These are phyloP conservation scores for Fusarium acutatum DNA, from an alignment of 2,329 filamentous ascomycete genomes.

Conservation along the genomic window DNA sequence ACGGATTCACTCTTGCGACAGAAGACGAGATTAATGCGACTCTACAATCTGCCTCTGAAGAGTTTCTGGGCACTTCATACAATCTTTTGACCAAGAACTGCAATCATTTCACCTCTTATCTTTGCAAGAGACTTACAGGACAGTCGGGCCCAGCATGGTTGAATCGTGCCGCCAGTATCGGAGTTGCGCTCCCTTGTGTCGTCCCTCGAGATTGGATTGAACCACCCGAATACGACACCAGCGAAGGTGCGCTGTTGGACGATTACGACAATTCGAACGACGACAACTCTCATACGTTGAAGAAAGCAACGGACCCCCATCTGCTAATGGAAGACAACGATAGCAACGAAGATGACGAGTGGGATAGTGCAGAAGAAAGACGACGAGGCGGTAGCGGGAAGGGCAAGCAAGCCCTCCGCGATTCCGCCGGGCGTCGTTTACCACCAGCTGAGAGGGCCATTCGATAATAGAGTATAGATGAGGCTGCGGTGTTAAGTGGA, in stretches of 20 bases:
- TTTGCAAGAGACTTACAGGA: conserved; percentile 78
- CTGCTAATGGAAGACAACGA: conserved; percentile 42
- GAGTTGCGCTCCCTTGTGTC: conserved; percentile 81
- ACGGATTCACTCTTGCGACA: conserved; percentile 78
- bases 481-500: conserved; percentile 16
- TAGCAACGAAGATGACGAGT: conserved; percentile 46
- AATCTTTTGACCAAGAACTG: conserved; percentile 86
- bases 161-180: conserved; percentile 85
- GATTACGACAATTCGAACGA: conserved; percentile 62
- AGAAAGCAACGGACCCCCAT: conserved; percentile 49
- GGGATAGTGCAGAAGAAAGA: conserved; percentile 58
- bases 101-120: conserved; percentile 85
- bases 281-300: conserved; percentile 69
- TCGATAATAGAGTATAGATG: conserved; percentile 25
- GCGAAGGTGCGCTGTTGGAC: conserved; percentile 74
- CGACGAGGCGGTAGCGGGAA: conserved; percentile 52
- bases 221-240: conserved; percentile 78
- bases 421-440: conserved; percentile 60
- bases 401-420: conserved; percentile 56
- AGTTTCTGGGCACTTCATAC: conserved; percentile 79
- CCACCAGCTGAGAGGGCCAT: conserved; percentile 64
- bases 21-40: conserved; percentile 75
- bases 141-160: conserved; percentile 77
- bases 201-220: conserved; percentile 85
- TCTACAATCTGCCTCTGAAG: conserved; percentile 72